A percentile compares a stretch with the other conserved stretches of the same genome.
These are phyloP conservation scores for Metschnikowia santaceciliae DNA, from an alignment of 805 yeast species.

Conservation along the genomic window DNA sequence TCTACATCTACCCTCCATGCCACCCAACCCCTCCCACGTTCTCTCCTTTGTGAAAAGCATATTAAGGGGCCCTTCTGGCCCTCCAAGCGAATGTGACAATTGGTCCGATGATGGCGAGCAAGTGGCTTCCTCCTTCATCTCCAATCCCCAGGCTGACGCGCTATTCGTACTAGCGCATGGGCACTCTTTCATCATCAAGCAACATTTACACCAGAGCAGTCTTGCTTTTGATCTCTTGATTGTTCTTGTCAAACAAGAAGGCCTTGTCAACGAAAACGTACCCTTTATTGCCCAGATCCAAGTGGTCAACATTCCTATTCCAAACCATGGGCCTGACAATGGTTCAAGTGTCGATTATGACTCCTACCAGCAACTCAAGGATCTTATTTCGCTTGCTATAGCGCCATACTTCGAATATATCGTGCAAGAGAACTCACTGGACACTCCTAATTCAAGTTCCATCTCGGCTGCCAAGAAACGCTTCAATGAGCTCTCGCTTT, in stretches of 20 bases:
- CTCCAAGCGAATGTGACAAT: neutral
- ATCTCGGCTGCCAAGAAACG: constrained; percentile 43
- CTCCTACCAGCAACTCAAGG: constrained; percentile 51
- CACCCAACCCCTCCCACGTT: neutral
- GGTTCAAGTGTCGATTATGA: constrained; percentile 11
- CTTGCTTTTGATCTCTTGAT: constrained; percentile 7
- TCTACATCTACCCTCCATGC: neutral
- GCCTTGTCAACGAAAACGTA: constrained; percentile 1
- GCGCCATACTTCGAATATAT: constrained; percentile 65
- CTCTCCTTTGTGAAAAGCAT: neutral
- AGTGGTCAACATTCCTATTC: constrained; percentile 15
- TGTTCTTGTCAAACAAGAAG: constrained; percentile 12
- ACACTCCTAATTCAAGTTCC: constrained; percentile 6
- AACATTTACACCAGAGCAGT: constrained; percentile 5
- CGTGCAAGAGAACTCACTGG: constrained; percentile 6
- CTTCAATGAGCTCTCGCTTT: constrained; percentile 61
- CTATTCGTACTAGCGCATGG: constrained; percentile 10
- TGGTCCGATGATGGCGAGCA: constrained; percentile 1
- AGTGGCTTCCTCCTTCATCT: constrained; percentile 8
- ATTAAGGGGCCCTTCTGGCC: neutral
- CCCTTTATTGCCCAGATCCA: constrained; percentile 14
- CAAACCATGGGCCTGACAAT: neutral
- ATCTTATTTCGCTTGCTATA: constrained; percentile 59
- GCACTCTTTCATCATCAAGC: constrained; percentile 2
- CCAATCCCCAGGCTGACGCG: constrained; percentile 11